Base-by-base conservation (phyloP, 768 basidiomycete species). In the Podaxis carcinomalis region DNA sequence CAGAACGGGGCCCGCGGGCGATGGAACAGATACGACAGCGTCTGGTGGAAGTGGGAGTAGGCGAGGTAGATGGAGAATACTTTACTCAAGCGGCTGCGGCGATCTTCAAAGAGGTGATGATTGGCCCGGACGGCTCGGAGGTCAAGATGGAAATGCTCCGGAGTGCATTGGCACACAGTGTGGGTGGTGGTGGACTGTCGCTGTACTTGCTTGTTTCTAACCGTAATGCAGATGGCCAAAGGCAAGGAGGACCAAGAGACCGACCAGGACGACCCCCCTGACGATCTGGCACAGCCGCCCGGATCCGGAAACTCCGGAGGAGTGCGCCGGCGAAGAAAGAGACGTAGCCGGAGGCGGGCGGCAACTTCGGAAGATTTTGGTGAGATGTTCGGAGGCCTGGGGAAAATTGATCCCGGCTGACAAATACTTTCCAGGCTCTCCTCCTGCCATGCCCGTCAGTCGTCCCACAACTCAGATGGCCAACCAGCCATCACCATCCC, bases 401-500 rank as follows among this genome's bases (percentile, higher is more conserved):
- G 62, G 39, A 61, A 69, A 71, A 66, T 72, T 68, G 63, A 63
- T 62, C 65, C 68, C 66, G 64, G 74, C 70, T 74, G 72, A 74
- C 74, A 67, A 75, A 76, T 68, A 67, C 61, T 68, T 73, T 72
- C 70, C 69, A 68, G 69, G 65, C 72, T 72, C 66, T 64, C 71
- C 66, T 69, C 70, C 68, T 71, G 70, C 71, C 71, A 75, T 74
- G 74, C 74, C 73, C 68, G 71, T 72, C 66, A 71, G 69, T 70
- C 69, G 69, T 72, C 63, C 71, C 61, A 72, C 69, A 69, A 68
- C 67, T 64, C 67, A 72, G 62, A 65, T 69, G 65, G 65, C 70
- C 66, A 74, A 70, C 69, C 75, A 74, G 71, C 75, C 71, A 62
- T 77, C 78, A 52, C 92, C 89, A 37, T 88, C 86, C 62, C 90